Conservation (phyloP, 1,139 yeast genomes). For the Debaryomyces fabryi region DNA sequence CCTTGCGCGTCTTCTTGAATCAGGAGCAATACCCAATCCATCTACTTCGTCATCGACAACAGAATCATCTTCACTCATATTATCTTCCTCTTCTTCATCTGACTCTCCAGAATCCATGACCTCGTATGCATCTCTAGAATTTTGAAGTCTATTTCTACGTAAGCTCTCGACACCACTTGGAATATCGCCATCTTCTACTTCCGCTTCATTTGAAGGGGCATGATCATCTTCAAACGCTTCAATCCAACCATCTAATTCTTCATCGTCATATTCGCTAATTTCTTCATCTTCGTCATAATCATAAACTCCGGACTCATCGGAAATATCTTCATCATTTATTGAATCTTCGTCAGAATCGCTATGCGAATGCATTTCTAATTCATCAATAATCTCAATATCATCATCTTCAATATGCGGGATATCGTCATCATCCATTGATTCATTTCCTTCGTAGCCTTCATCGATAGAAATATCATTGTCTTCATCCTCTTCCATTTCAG, state of each 20-base stretch:
- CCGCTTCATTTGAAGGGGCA: conserved; percentile 17
- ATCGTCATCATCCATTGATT: conserved; percentile 22
- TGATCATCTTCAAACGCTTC: conserved; percentile 42
- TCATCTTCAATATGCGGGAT: conserved; percentile 25
- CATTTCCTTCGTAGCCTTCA: conserved; percentile 33
- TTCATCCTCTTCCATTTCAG: conserved; percentile 24
- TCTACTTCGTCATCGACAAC: conserved; percentile 25
- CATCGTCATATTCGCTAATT: conserved; percentile 41
- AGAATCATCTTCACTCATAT: conserved; percentile 27
- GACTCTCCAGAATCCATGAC: conserved; percentile 12
- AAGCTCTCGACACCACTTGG: conserved; percentile 12
- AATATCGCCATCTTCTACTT: conserved; percentile 13
- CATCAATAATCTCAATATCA: conserved; percentile 23
- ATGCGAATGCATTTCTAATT: conserved; percentile 25
- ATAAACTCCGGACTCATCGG: conserved; percentile 35
- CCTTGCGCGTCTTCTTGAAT: conserved; percentile 20
- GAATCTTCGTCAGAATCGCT: conserved; percentile 24
- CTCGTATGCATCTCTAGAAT: conserved; percentile 7
- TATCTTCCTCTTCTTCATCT: conserved; percentile 23
- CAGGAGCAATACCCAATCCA: conserved; percentile 15
- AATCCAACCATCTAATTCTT: conserved; percentile 48
- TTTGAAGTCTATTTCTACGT: conserved; percentile 8
- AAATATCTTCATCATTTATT: conserved; percentile 30
- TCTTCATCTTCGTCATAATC: conserved; percentile 33
- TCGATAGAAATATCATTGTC: conserved; percentile 23